phyloP scores from a whole-genome alignment of 768 basidiomycete genomes.

The Leccinum arenicola region DNA sequence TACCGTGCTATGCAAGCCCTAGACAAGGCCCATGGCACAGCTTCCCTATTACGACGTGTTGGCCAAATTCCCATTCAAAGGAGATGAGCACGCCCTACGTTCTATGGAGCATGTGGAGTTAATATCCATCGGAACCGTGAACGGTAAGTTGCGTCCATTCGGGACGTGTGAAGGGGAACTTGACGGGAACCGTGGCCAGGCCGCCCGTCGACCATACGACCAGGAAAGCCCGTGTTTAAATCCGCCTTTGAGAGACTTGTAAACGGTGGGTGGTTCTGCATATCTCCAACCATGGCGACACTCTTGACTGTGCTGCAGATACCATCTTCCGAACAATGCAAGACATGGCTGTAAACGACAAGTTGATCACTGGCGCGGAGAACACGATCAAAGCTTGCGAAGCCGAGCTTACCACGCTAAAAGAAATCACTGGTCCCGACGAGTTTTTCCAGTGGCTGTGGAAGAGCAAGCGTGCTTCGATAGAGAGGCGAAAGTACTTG shows the following conservation, averaged over 20 bases:
- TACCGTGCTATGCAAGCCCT: conserved; percentile 21
- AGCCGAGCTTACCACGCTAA: conserved; percentile 66
- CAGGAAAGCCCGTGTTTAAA: conserved; percentile 88
- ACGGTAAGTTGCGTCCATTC: conserved; percentile 46
- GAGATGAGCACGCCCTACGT: conserved; percentile 77
- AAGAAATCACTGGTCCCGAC: conserved; percentile 55
- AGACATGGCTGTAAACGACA: conserved; percentile 79
- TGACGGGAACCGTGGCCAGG: conserved; percentile 42
- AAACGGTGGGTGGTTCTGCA: conserved; percentile 47
- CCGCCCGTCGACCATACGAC: conserved; percentile 77
- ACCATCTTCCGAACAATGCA: conserved; percentile 75
- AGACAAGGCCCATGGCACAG: conserved; percentile 34
- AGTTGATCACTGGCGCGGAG: conserved; percentile 57
- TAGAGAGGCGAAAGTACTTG: conserved; percentile 62
- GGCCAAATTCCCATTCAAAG: conserved; percentile 85
- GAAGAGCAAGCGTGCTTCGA: conserved; percentile 48
- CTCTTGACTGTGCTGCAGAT: conserved; percentile 42
- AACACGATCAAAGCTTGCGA: conserved; percentile 68
- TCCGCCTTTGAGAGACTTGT: conserved; percentile 83
- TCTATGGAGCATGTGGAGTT: conserved; percentile 88
- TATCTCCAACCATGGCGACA: background rate
- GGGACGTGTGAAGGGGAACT: background rate
- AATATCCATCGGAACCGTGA: conserved; percentile 72
- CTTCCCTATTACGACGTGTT: conserved; percentile 80
- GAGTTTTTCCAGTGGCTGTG: conserved; percentile 41